These are phyloP conservation scores for Mantamonas sphyraenae DNA, from an alignment of 78 protist genomes.

Conservation along the genomic window DNA sequence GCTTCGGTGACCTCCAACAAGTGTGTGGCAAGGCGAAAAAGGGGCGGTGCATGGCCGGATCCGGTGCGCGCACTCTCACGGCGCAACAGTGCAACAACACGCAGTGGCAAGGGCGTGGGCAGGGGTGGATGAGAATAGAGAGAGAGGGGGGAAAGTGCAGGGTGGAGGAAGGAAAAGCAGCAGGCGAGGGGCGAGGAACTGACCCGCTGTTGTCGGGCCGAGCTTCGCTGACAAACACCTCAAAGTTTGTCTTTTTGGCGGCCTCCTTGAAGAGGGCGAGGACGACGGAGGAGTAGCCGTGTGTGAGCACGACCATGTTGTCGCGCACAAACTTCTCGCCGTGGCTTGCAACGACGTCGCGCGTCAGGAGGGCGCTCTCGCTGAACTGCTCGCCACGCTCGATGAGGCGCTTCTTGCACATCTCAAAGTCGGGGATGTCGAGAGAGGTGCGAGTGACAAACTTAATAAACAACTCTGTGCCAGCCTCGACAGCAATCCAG, in stretches of 20 bases:
- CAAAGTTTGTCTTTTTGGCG: conserved; percentile 31
- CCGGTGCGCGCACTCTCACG: neutral
- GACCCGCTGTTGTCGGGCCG: conserved; percentile 55
- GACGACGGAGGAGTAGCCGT: conserved; percentile 71
- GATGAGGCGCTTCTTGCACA: conserved; percentile 38
- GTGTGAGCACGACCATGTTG: conserved; percentile 59
- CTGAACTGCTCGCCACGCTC: conserved; percentile 53
- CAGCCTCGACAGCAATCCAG: conserved; percentile 57
- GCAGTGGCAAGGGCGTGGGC: neutral
- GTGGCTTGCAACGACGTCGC: conserved; percentile 45
- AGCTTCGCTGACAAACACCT: conserved; percentile 65
- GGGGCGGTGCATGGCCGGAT: neutral
- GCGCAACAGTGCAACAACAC: neutral
- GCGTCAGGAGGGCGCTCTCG: conserved; percentile 14
- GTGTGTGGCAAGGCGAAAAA: neutral
- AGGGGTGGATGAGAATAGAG: neutral
- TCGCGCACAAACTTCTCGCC: conserved; percentile 67
- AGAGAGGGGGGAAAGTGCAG: too few species aligned
- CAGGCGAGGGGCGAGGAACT: neutral
- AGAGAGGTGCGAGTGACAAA: conserved; percentile 57
- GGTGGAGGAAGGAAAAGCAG: neutral
- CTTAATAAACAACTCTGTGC: conserved; percentile 55
- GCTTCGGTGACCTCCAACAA: neutral
- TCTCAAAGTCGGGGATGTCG: conserved; percentile 49
- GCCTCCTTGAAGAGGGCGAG: conserved; percentile 40